Evolutionary conservation across 176 grass and related monocot species (phyloP), one percentile per base, ranked within the genome.

Genomic region (Avena atlantica): DNA sequence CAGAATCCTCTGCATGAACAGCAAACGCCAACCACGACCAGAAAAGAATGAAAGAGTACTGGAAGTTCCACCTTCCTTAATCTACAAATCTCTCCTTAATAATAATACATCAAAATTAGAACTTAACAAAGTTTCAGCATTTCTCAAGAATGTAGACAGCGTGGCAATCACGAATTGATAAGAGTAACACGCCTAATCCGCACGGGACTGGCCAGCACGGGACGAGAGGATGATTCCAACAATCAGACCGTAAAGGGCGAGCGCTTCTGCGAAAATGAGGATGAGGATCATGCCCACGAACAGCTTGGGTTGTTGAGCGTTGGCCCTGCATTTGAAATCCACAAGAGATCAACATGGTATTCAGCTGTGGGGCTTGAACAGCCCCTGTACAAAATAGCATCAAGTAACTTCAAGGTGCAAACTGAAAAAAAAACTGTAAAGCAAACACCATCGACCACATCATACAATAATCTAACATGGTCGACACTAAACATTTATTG

Each of bases 241-340:
- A 0, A 95, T 95, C 64, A 95, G 91, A 17, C 93, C 93, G 4
- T 95, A 95, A 4, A 95, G 91, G 49, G 93, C 93, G 7, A 95
- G 91, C 0, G 91, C 91, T 87, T 93, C 93, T 5, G 93, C 91
- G 55, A 95, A 95, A 79, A 95, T 95, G 79, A 95, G 93, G 61
- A 95, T 95, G 25, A 95, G 93, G 74, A 95, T 95, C 93, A 95
- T 95, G 19, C 93, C 93, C 51, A 95, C 93, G 1, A 95, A 95
- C 2, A 95, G 87, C 34, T 95, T 95, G 0, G 93, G 93, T 72
- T 95, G 93, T 71, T 95, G 93, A 14, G 93, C 93, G 14, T 95
- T 95, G 25, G 93, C 93, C 89, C 91, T 95, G 81, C 44, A 89
- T 83, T 42, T 13, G 21, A 45, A 31, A 21, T 6, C 3, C 20